Evolutionary conservation across 129 eudicot species (phyloP).

Genomic region (Rutidosis leptorrhynchoides): DNA sequence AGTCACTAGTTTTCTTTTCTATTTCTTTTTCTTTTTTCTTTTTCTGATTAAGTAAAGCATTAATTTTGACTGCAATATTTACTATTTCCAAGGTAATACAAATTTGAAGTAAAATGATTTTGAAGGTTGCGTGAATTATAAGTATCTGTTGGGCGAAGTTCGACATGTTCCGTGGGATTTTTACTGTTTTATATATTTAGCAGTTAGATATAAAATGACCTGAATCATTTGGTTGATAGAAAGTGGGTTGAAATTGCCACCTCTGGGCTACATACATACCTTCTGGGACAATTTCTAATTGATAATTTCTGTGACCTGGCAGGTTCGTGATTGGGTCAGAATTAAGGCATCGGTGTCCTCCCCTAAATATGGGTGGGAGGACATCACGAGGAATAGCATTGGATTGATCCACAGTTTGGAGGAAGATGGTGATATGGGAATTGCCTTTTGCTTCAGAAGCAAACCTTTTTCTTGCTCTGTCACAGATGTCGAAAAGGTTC

Average conservation of each 20-base stretch:
- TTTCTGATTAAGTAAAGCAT: background rate
- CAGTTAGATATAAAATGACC: background rate
- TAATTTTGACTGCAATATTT: background rate
- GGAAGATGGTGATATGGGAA: conserved; percentile 97
- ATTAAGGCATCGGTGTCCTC: conserved; percentile 91
- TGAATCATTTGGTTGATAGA: background rate
- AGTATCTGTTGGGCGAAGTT: background rate
- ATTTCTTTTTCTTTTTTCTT: too few species aligned
- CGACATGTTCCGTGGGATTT: background rate
- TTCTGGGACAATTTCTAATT: conserved; percentile 3
- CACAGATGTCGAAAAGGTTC: conserved; percentile 91
- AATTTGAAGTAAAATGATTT: background rate
- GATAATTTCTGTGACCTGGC: conserved; percentile 21
- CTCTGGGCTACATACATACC: background rate
- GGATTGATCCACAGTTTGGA: conserved; percentile 94
- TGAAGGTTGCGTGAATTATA: background rate
- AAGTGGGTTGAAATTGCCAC: background rate
- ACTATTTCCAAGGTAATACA: background rate
- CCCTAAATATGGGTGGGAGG: conserved; percentile 99
- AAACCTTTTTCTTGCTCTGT: conserved; percentile 89
- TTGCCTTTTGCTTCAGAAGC: conserved; percentile 94
- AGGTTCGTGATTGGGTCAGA: conserved; percentile 98
- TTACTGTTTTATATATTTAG: background rate
- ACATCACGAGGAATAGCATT: conserved; percentile 74
- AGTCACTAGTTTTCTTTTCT: background rate